Base-by-base conservation (phyloP, 495 filamentous ascomycete species). In the Penicillium dipodomyicola region DNA sequence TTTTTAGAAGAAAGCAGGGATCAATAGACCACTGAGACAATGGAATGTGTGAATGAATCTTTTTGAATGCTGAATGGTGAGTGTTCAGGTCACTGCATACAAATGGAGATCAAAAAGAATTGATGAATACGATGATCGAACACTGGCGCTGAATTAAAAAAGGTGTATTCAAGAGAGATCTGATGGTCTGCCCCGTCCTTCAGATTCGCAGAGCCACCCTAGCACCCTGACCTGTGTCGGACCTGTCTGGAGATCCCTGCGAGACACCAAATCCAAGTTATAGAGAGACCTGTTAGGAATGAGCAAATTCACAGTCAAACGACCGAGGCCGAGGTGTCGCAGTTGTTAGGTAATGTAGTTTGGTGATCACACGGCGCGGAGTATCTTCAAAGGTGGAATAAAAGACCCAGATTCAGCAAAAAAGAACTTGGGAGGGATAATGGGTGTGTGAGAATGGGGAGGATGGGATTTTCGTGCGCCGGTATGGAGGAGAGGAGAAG, bases 201-300 rank as follows among this genome's bases (percentile, higher is more conserved):
- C 54, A 59, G 54, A 47, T 59, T 57, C 39, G 39, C 37, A 60
- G 45, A 66, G 58, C 60, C 61, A 62, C 54, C 61, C 61, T 39
- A 39, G 30, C 37, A 46, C 57, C 61, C 45, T 61, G 53, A 58
- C 61, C 41, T 43, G 45, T 33, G 20, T 33, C 30, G 15, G 7
- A 57, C 35, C 68, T 82, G 82, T 51, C 73, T 88, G 58, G 84
- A 89, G 61, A 80, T 87, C 56, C 84, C 88, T 62, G 59, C 84
- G 27, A 56, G 86, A 88, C 63, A 84, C 84, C 20, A 73, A 73
- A 22, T 84, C 81, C 62, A 19, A 19, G 20, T 30, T 19, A 33
- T 25, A 35, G 20, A 32, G 37, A 19, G 40, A 52, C 30, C 48
- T 29, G 32, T 54, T 45, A 47, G 45, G 17, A 19, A 35, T 43